Evolutionary conservation across 139 green algal genomes (phyloP).

Genomic region (Astrephomene gubernaculifera): DNA sequence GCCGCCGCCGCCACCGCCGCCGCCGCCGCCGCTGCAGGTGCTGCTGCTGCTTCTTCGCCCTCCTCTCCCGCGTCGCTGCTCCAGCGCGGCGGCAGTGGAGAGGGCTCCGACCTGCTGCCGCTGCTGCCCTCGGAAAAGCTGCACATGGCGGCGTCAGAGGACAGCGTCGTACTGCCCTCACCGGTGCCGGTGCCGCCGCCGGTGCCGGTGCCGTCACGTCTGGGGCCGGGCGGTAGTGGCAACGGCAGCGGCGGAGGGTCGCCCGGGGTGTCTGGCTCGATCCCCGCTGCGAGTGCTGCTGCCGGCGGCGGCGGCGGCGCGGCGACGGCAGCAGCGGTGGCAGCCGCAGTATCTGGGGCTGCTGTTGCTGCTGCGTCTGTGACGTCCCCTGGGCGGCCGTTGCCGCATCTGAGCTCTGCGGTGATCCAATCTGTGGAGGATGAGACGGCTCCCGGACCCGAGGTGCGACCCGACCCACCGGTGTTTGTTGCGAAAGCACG

Average conservation of each 20-base stretch:
- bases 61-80: too few relatives aligned
- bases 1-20: neutral
- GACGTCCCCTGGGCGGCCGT: neutral
- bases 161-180: too few relatives aligned
- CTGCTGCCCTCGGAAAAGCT: constrained; percentile 19
- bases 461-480: constrained; percentile 1
- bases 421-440: constrained; percentile 1
- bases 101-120: neutral
- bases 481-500: neutral
- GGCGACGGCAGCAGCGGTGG: neutral
- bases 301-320: neutral
- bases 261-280: too few relatives aligned
- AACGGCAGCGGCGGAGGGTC: too few relatives aligned
- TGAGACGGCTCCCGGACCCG: neutral
- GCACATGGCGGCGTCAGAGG: neutral
- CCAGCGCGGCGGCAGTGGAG: neutral
- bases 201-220: too few relatives aligned
- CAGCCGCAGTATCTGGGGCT: neutral
- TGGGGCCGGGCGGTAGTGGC: too few relatives aligned
- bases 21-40: neutral
- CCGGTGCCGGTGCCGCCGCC: too few relatives aligned
- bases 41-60: neutral
- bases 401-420: constrained; percentile 16
- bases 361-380: too few relatives aligned
- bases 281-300: too few relatives aligned